phyloP scores from a whole-genome alignment of 805 yeast species.

The Cyberlindnera samutprakarnensis region DNA sequence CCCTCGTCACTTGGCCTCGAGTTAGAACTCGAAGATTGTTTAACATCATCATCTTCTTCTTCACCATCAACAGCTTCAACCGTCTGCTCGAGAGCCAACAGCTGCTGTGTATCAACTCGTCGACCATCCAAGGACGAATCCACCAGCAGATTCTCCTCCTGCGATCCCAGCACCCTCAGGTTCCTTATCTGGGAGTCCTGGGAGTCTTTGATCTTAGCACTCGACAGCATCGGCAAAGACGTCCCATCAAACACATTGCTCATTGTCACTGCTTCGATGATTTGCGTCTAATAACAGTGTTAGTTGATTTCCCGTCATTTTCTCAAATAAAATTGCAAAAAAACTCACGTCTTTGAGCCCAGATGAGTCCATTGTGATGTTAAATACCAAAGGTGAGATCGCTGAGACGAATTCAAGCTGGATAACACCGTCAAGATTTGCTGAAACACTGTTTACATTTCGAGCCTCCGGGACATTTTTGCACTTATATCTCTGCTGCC shows the following conservation, averaged over 20 bases:
- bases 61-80: conserved; percentile 3
- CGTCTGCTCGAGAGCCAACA: conserved; percentile 7
- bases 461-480: no score
- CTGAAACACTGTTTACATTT: no score
- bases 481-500: no score
- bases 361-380: conserved; percentile 1
- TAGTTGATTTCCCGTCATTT: no score
- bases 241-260: conserved; percentile 6
- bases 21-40: neutral
- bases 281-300: conserved; percentile 15
- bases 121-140: conserved; percentile 21
- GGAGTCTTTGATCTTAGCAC: no score
- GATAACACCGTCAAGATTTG: no score
- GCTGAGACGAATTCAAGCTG: no score
- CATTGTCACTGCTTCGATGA: conserved; percentile 8
- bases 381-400: no score
- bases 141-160: conserved; percentile 18
- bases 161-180: conserved; percentile 10
- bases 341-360: conserved; percentile 6
- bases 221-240: no score
- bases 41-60: conserved; percentile 5
- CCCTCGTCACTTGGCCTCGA: neutral
- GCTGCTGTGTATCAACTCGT: conserved; percentile 15
- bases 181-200: no score
- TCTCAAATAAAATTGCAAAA: no score